Percentiles rank a stretch among this genome's conserved stretches.
phyloP scores from a whole-genome alignment of 306 rosid genomes.

The Castanea mollissima region DNA sequence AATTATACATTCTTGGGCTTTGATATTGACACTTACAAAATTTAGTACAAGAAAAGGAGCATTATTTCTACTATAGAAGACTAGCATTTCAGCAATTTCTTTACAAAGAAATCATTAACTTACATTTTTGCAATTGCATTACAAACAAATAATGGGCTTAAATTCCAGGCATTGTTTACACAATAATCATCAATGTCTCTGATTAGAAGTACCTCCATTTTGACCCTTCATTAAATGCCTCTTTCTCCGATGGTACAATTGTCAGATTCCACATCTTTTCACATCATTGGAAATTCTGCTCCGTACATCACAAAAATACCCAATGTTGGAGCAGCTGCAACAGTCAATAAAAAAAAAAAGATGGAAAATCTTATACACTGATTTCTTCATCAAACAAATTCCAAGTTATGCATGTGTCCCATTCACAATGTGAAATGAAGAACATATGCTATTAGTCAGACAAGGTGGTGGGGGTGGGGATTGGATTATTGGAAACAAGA shows the following conservation, averaged over 20 bases:
- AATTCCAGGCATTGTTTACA: conserved; percentile 22
- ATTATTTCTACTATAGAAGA: neutral
- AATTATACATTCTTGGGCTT: conserved; percentile 19
- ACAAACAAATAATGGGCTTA: neutral
- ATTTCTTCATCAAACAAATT: conserved; percentile 16
- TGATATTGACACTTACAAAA: neutral
- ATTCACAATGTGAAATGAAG: neutral
- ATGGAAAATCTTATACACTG: conserved; percentile 16
- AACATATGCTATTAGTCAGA: neutral
- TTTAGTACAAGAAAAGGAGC: neutral
- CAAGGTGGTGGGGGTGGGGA: neutral
- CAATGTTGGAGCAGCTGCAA: conserved; percentile 36
- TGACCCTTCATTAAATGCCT: conserved; percentile 23
- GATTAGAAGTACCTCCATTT: conserved; percentile 28
- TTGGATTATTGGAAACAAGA: conserved; percentile 22
- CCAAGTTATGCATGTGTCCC: neutral
- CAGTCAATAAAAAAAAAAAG: neutral
- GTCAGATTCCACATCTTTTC: conserved; percentile 28
- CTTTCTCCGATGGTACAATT: conserved; percentile 18
- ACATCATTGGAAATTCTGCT: conserved; percentile 30
- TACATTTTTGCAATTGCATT: neutral
- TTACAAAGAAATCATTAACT: conserved; percentile 11
- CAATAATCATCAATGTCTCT: conserved; percentile 22
- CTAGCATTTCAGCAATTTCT: conserved; percentile 22
- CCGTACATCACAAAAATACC: conserved; percentile 5